A percentile compares a stretch with the other conserved stretches of the same genome.
Conservation (phyloP, 768 basidiomycete species). For the Leccinum arenicola region DNA sequence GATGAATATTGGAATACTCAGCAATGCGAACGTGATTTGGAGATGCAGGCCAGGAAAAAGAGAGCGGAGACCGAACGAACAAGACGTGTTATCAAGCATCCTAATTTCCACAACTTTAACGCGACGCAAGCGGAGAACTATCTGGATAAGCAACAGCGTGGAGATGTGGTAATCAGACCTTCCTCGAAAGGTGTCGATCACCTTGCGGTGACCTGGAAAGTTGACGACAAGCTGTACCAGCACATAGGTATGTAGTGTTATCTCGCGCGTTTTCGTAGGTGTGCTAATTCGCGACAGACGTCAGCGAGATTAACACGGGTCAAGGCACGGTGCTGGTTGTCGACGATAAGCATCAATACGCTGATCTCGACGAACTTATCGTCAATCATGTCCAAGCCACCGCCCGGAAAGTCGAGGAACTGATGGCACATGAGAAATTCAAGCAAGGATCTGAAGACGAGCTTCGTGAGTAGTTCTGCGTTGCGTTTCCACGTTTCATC, state of each 20-base stretch:
- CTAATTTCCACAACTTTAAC: conserved; percentile 96
- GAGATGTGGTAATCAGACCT: conserved; percentile 94
- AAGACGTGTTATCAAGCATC: conserved; percentile 92
- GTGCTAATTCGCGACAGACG: conserved; percentile 48
- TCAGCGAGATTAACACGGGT: conserved; percentile 77
- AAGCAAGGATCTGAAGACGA: conserved; percentile 85
- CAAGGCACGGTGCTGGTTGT: conserved; percentile 68
- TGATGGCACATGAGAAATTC: conserved; percentile 95
- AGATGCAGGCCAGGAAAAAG: conserved; percentile 79
- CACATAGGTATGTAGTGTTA: conserved; percentile 72
- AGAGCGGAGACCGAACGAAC: conserved; percentile 76
- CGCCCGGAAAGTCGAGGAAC: conserved; percentile 87
- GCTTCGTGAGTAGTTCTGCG: conserved; percentile 63
- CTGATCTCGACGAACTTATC: conserved; percentile 94
- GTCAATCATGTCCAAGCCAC: conserved; percentile 96
- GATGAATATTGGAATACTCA: conserved; percentile 66
- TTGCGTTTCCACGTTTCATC: not conserved
- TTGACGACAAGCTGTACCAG: conserved; percentile 92
- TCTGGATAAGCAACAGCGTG: conserved; percentile 86
- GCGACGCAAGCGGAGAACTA: conserved; percentile 85
- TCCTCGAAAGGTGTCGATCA: conserved; percentile 93
- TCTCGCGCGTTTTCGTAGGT: not conserved
- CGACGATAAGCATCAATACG: conserved; percentile 77
- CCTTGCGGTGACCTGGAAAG: conserved; percentile 98
- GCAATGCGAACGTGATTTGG: conserved; percentile 64